Base-by-base conservation (phyloP, 345 rosid species). In the Passiflora organensis region DNA sequence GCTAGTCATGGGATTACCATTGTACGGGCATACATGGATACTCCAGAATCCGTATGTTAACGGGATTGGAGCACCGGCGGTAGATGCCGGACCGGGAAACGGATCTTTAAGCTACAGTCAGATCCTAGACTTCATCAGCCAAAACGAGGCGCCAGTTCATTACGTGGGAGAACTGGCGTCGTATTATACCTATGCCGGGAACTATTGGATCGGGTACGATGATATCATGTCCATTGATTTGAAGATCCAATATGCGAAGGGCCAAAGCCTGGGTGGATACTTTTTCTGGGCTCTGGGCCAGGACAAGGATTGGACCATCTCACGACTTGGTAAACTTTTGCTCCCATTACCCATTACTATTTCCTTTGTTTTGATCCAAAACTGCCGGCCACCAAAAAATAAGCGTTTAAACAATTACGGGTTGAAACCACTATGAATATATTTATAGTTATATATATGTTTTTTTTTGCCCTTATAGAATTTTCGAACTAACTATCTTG, bases 1-100 rank as follows among this genome's bases (percentile, higher is more conserved):
- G 64, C 58, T 75, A 15, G 85, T 73, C 6, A 66, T 77, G 76
- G 88, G 88, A 6, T 57, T 75, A 16, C 79, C 85, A 0, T 47
- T 71, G 14, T 77, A 67, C 16, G 82, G 88, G 2, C 66, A 23
- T 39, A 65, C 75, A 0, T 79, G 84, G 82, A 56, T 10, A 17
- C 72, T 82, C 22, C 42, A 48, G 48, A 57, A 77, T 48, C 76
- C 77, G 21, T 50, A 34, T 10, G 48, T 23, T 0, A 37, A 66
- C 10, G 67, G 72, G 14, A 17, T 82, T 1, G 79, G 82, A 25
- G 77, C 77, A n/a, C 55, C 48, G 0, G 71, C 82, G 0, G 1
- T 45, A 0, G 78, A 70, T 0, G 18, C 23, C 2, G 82, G 77
- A 13, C 78, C 78, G 0, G 75, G 77, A n/a, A 58, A 39, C 2